Evolutionary conservation across 2,329 filamentous ascomycete genomes (phyloP), one percentile per base, ranked within the genome.

Genomic region (Colletotrichum abscissum): DNA sequence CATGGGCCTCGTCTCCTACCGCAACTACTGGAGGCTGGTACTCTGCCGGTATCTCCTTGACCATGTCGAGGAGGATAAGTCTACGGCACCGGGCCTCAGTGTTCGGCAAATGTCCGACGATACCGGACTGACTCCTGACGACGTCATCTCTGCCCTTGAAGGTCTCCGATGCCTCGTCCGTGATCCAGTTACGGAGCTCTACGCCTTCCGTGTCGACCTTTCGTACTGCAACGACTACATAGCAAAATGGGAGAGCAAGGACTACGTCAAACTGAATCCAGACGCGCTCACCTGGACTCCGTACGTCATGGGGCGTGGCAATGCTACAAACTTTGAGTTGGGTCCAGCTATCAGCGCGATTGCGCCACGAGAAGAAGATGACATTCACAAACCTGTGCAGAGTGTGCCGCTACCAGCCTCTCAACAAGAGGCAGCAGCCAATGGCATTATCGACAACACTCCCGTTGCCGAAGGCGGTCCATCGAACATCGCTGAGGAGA

Each of bases 1-100:
- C 80, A 98, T 99, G 95, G 97, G 97, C 3, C 84, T 99, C 52
- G 96, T 98, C 4, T 98, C 96, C 2, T 99, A 99, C 81, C 92
- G 97, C 57, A 98, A 97, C 78, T 99, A 99, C 82, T 99, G 97
- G 97, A 92, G 97, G 24, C 86, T 98, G 11, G 88, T 97, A 2
- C 86, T 99, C 67, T 98, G 95, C 80, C 93, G 94, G 75, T 94
- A 98, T 77, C 88, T 99, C 7, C 86, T 95, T 49, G 84, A 92
- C 74, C 90, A 79, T 86, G 80, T 82, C 54, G 77, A 82, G 0
- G 79, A 82, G 28, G 81, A 82, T 30, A 81, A 79, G 67, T 74
- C 75, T 0, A 80, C 83, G 16, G 42, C 73, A 6, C 30, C 63
- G 14, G 88, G 89, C 1, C 82, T 92, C 22, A 92, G 90, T 75